phyloP scores from a whole-genome alignment of 495 filamentous ascomycete genomes.

The Penicillium nucicola region DNA sequence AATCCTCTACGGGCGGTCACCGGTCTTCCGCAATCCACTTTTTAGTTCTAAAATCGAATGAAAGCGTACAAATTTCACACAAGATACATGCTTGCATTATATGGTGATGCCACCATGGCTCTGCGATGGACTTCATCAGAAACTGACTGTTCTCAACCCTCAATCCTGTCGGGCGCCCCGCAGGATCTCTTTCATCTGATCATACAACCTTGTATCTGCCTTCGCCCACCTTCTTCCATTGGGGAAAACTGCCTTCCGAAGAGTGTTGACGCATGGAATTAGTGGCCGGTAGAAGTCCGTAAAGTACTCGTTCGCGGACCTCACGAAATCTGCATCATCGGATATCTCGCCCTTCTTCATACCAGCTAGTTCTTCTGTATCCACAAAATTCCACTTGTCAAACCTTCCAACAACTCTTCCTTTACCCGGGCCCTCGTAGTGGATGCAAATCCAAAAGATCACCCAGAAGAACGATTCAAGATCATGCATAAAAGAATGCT shows the following conservation, averaged over 20 bases:
- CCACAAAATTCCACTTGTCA: slow-evolving; percentile 26
- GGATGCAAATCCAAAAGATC: slow-evolving; percentile 48
- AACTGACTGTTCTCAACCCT: too few relatives aligned
- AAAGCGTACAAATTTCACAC: too few relatives aligned
- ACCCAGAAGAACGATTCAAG: slow-evolving; percentile 57
- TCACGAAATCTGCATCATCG: slow-evolving; percentile 32
- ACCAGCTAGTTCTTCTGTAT: slow-evolving; percentile 13
- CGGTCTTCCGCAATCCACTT: too few relatives aligned
- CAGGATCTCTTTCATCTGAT: slow-evolving; percentile 22
- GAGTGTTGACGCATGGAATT: slow-evolving; percentile 30
- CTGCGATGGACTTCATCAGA: too few relatives aligned
- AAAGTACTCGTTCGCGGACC: slow-evolving; percentile 24
- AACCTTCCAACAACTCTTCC: slow-evolving; percentile 12
- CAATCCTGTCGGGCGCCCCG: slow-evolving; percentile 1
- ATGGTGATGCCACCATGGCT: too few relatives aligned
- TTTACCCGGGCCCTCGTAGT: slow-evolving; percentile 28
- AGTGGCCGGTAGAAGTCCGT: slow-evolving; percentile 31
- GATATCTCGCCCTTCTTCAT: slow-evolving; percentile 22
- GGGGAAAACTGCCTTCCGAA: slow-evolving; percentile 36
- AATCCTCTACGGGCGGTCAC: too few relatives aligned
- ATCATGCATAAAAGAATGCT: slow-evolving; percentile 25
- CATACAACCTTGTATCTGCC: slow-evolving; percentile 22
- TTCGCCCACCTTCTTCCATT: slow-evolving; percentile 25
- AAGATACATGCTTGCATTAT: too few relatives aligned
- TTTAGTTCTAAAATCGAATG: too few relatives aligned